Base-by-base conservation (phyloP, 306 rosid species). In the Mimosa pudica region DNA sequence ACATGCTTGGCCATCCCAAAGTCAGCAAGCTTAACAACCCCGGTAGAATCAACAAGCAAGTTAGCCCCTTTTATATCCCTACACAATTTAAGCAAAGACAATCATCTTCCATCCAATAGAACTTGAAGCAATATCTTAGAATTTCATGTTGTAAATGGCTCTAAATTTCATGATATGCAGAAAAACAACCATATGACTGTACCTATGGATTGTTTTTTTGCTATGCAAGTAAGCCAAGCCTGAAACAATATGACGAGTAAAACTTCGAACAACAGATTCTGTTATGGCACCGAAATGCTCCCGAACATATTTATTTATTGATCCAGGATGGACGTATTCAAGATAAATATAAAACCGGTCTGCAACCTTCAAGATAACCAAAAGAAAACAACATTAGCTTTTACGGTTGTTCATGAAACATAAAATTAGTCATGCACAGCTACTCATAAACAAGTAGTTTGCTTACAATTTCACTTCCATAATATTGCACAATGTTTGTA, bases 1-100 rank as follows among this genome's bases (percentile, higher is more conserved):
- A 96, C 99, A 79, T 90, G 98, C 77, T 96, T 93, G 74, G 99
- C 92, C 99, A 96, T 96, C 79, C 99, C 99, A 89, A 96, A 96
- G 83, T 96, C 99, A 38, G 99, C 94, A 72, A 96, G 96, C 89
- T 96, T 91, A 80, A 96, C 98, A 76, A 91, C 97, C 68, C 99
- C 99, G 58, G 84, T 69, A 70, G 97, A 91, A 86, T 96, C 98
- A 72, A 96, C 99, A 71, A 96, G 97, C 89, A 96, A 87, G 86
- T 96, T 96, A 61, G 98, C 98, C 66, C 99, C 99, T 76, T 93
- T 96, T 80, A 96, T 93, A 86, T 96, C 99, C 90, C 99, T 96
- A 70, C 7, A 80, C 51, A 48, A 46, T 69, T 65, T 57, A 66
- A 58, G 42, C 24, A 58, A 74, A 79, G 55, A 47, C 13, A 75